Evolutionary conservation across 805 yeast species (phyloP), one percentile per base, ranked within the genome.

Genomic region (Candida maesae): DNA sequence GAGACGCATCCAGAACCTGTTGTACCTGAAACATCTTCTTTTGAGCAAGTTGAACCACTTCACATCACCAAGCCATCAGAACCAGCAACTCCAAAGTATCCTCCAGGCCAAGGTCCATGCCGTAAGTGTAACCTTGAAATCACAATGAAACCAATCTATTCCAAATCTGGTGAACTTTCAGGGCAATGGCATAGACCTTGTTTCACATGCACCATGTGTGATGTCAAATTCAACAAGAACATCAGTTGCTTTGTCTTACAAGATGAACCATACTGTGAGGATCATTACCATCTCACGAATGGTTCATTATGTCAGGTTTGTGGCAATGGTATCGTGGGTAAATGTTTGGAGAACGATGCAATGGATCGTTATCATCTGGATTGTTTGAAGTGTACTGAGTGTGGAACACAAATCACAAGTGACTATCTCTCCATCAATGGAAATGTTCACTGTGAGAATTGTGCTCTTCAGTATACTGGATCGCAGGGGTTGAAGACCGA

Each of bases 111-210:
- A 45, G 93, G 93, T 0, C 89, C 89, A 13, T 91, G 98, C 60
- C 78, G 97, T 43, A 70, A 74, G 25, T 91, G 98, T 65, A 60
- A 63, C 5, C 45, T 60, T 33, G 67, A 63, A n/a, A 79, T 90
- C 23, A 47, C 50, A 1, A 70, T 78, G 1, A 86, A 82, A 55
- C 71, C 93, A 0, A 84, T 91, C 15, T 84, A 80, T 63, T 86
- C 96, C n/a, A 84, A 81, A 51, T 85, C 84, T 41, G 84, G 59
- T n/a, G 89, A 81, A 55, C 65, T 84, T 34, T 75, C 87, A 2
- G 98, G 97, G 0, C 91, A 89, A 59, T 93, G 98, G 98, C 99
- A 93, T 59, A 72, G 95, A 29, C 63, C 70, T 13, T 93, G 99
- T 59, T 91, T 93, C 68, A 66, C 67, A 12, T 93, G 99, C 67